These are phyloP conservation scores for Plasmopara muralis DNA, from an alignment of 352 stramenopile genomes.

Conservation along the genomic window DNA sequence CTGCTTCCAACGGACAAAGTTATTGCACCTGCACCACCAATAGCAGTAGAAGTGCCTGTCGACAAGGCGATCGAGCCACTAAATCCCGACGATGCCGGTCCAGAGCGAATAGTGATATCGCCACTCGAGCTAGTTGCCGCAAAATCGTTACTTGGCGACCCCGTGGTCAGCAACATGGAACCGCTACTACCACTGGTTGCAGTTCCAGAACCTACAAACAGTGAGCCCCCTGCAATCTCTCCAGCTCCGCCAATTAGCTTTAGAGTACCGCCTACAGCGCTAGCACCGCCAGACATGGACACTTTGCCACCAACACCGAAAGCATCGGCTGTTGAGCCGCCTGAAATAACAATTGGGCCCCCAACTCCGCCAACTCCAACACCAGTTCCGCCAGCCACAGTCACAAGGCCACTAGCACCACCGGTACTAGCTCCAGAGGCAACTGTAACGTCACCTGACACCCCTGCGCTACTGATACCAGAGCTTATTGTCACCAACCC, in stretches of 20 bases:
- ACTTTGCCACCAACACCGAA: conserved; percentile 13
- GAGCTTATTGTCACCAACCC: conserved; percentile 12
- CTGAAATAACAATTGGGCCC: conserved; percentile 26
- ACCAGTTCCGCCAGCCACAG: conserved; percentile 28
- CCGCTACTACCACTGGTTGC: too few species aligned
- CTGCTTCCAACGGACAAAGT: conserved; percentile 37
- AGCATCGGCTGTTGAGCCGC: conserved; percentile 10
- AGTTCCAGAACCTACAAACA: conserved; percentile 6
- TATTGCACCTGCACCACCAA: conserved; percentile 37
- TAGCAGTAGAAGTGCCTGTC: conserved; percentile 18
- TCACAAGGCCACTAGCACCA: conserved; percentile 28
- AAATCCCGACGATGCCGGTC: conserved; percentile 1
- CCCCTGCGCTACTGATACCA: conserved; percentile 22
- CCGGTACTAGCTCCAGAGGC: conserved; percentile 28
- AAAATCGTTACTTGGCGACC: too few species aligned
- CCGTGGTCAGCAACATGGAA: too few species aligned
- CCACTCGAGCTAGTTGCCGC: too few species aligned
- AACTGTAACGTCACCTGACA: conserved; percentile 30
- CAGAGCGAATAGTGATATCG: too few species aligned
- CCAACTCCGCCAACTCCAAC: conserved; percentile 21
- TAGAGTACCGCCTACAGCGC: conserved; percentile 10
- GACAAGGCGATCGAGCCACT: conserved; percentile 21
- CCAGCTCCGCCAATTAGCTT: conserved; percentile 14
- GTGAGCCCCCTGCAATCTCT: conserved; percentile 19
- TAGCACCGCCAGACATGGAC: conserved; percentile 7